Evolutionary conservation across 2,329 filamentous ascomycete species (phyloP).

Genomic region (Calonectria honghensis): DNA sequence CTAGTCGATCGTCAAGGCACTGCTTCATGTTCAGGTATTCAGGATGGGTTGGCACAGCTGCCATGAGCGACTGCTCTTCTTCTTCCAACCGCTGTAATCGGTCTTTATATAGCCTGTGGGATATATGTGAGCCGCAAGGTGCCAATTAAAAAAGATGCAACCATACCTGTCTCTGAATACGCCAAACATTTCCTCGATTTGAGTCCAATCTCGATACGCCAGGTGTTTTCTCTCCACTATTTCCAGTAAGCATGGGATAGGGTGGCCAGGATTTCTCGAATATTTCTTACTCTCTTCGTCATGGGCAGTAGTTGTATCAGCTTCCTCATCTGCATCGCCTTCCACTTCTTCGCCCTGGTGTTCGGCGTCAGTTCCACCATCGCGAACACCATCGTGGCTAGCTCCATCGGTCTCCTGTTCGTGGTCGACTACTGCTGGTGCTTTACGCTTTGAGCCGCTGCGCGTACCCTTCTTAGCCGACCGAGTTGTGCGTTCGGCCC

Average conservation of each 20-base stretch:
- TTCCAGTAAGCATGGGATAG: constrained; percentile 48
- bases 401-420: constrained; percentile 60
- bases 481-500: constrained; percentile 57
- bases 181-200: constrained; percentile 92
- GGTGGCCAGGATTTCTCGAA: constrained; percentile 27
- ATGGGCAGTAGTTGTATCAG: constrained; percentile 75
- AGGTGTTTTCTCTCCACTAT: constrained; percentile 85
- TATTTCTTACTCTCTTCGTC: constrained; percentile 76
- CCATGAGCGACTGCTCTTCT: constrained; percentile 77
- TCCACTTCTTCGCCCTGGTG: constrained; percentile 73
- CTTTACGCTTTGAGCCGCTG: constrained; percentile 63
- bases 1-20: constrained; percentile 87
- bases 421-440: constrained; percentile 52
- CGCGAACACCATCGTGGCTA: constrained; percentile 57
- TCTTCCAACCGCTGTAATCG: constrained; percentile 86
- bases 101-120: constrained; percentile 87
- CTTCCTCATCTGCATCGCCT: constrained; percentile 75
- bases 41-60: constrained; percentile 84
- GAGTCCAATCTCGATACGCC: constrained; percentile 85
- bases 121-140: constrained; percentile 48
- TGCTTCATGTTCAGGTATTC: constrained; percentile 94
- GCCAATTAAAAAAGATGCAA: neutral
- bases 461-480: constrained; percentile 65
- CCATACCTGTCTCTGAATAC: constrained; percentile 86
- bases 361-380: constrained; percentile 65